phyloP scores from a whole-genome alignment of 805 yeast genomes.

The Candida cerambycidarum region DNA sequence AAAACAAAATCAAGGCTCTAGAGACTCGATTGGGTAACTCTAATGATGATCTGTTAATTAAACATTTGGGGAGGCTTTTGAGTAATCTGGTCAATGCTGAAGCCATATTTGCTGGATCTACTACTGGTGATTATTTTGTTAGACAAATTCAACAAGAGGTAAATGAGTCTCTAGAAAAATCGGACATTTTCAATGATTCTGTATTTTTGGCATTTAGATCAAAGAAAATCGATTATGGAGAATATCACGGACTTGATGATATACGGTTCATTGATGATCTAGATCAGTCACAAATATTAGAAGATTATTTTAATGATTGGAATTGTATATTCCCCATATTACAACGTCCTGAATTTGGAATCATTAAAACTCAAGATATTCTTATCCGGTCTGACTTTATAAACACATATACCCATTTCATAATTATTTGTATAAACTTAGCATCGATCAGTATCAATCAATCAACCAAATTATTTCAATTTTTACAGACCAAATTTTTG shows the following conservation, averaged over 20 bases:
- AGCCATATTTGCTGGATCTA: slow-evolving; percentile 6
- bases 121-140: slow-evolving; percentile 8
- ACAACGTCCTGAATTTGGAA: background rate
- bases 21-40: slow-evolving; percentile 1
- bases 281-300: background rate
- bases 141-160: slow-evolving; percentile 7
- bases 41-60: background rate
- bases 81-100: slow-evolving; percentile 1
- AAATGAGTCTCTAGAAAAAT: background rate
- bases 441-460: background rate
- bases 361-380: background rate
- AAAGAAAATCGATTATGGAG: slow-evolving; percentile 1
- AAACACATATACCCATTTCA: slow-evolving; percentile 1
- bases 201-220: slow-evolving; percentile 3
- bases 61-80: slow-evolving; percentile 6
- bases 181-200: background rate
- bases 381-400: background rate
- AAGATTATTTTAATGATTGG: slow-evolving; percentile 3
- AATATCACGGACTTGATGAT: background rate
- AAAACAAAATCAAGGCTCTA: background rate
- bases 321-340: slow-evolving; percentile 1
- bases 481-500: background rate
- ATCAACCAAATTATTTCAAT: slow-evolving; percentile 2
- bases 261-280: background rate
- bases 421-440: background rate